Base-by-base conservation (phyloP, 2,329 filamentous ascomycete genomes). In the Acarospora socialis region DNA sequence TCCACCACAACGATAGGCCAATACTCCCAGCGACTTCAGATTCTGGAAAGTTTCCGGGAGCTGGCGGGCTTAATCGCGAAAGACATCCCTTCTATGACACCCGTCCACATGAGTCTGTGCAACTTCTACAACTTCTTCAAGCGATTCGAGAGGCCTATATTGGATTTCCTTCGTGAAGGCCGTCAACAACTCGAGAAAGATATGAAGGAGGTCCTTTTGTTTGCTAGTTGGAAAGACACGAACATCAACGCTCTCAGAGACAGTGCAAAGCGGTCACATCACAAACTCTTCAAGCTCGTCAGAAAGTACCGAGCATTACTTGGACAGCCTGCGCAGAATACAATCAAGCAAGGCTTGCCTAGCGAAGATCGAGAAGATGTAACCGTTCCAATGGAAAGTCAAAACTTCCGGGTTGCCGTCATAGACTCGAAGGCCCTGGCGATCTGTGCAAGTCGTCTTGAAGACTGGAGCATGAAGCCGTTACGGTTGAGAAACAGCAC, bases 171-270 rank as follows among this genome's bases (percentile, higher is more conserved):
- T 21, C 59, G 60, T 13, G 71, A 70, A 26, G 80, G 77, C n/a
- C 73, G 83, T 34, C 60, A 65, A 5, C 65, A 68, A 0, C 66
- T 95, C n/a, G 87, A 95, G 52, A 93, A 84, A 55, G 75, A 83
- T 35, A 82, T 95, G 68, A 87, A 80, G 51, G 81, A 95, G 44
- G 76, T 94, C n/a, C 69, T 98, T 10, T 73, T 92, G 32, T 63
- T 98, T 45, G 84, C 86, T 5, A 94, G 84, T 54, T 98, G 92
- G 92, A 94, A 92, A 53, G 90, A 98, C 45, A 93, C 82, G 14
- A 98, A 95, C 47, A 92, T 98, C 39, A 77, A 78, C 28, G 81
- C 83, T 1, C 61, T 98, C 10, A 73, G 77, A 43, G 84, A 94
- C 49, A 95, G 87, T 53, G 84, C 90, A 1, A 77, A 79, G 46